These are phyloP conservation scores for Alternaria solani DNA, from an alignment of 2,329 filamentous ascomycete genomes.

Conservation along the genomic window DNA sequence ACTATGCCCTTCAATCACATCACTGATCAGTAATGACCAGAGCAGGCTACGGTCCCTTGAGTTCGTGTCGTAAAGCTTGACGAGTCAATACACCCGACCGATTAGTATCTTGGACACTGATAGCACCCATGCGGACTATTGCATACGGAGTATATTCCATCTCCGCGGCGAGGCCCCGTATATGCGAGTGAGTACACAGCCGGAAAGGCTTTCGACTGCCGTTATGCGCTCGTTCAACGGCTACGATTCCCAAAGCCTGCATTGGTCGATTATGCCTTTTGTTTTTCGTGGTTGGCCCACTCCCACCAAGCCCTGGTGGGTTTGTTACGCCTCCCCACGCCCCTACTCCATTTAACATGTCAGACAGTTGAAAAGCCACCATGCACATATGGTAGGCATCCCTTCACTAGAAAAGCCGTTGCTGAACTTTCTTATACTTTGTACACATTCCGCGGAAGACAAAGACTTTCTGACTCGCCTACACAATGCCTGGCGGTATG, in stretches of 20 bases:
- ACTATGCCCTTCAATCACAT: neutral
- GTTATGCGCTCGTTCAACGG: slow-evolving; percentile 5
- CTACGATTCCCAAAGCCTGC: neutral
- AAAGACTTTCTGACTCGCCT: neutral
- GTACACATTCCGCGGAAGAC: neutral
- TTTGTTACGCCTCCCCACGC: slow-evolving; percentile 10
- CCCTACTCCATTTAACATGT: slow-evolving; percentile 6
- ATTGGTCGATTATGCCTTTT: slow-evolving; percentile 6
- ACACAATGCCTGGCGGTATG: slow-evolving; percentile 43
- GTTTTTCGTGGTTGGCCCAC: slow-evolving; percentile 10
- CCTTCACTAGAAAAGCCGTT: slow-evolving; percentile 15
- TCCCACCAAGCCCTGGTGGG: slow-evolving; percentile 6
- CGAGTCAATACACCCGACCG: neutral
- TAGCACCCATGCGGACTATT: neutral
- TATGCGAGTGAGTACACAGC: slow-evolving; percentile 12
- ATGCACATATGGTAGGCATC: slow-evolving; percentile 32
- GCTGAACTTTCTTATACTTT: neutral
- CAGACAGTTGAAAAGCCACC: slow-evolving; percentile 13
- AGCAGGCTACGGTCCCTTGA: neutral
- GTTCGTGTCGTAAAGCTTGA: neutral
- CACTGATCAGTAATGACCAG: neutral
- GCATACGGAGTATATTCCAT: slow-evolving; percentile 3
- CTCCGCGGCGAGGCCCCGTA: slow-evolving; percentile 4
- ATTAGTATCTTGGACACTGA: neutral
- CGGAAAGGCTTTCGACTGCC: slow-evolving; percentile 8